Evolutionary conservation across 202 grass and related monocot species (phyloP).

Genomic region (Elaeis oleifera): DNA sequence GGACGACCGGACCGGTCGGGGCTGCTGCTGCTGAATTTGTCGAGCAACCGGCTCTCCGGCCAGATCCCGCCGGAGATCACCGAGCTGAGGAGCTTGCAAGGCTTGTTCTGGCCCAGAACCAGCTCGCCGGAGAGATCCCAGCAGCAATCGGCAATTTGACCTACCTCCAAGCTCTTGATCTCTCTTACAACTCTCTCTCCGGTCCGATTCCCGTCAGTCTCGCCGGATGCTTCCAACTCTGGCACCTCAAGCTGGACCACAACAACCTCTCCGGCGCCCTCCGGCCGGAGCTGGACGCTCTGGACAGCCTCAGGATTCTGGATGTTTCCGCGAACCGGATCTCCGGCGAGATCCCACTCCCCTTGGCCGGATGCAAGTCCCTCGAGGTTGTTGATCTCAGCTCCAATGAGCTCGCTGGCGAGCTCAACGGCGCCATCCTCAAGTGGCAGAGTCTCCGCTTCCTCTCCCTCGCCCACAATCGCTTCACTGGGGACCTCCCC

Average conservation of each 20-base stretch:
- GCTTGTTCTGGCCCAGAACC: conserved; percentile 58
- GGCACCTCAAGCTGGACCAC: conserved; percentile 57
- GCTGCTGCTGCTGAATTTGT: conserved; percentile 74
- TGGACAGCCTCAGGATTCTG: conserved; percentile 71
- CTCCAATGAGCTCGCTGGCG: conserved; percentile 57
- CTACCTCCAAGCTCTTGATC: conserved; percentile 82
- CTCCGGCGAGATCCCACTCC: conserved; percentile 79
- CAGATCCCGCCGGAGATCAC: conserved; percentile 58
- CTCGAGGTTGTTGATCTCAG: conserved; percentile 78
- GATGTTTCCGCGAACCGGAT: conserved; percentile 74
- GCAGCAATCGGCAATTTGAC: conserved; percentile 81
- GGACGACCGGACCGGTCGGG: conserved; percentile 48
- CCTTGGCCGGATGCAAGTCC: conserved; percentile 82
- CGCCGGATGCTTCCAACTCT: conserved; percentile 95
- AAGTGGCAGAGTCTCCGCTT: conserved; percentile 80
- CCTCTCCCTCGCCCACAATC: conserved; percentile 42
- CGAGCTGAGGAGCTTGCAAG: conserved; percentile 67
- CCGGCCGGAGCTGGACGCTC: conserved; percentile 80
- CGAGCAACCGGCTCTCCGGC: conserved; percentile 62
- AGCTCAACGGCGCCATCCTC: conserved; percentile 58
- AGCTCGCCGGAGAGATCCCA: conserved; percentile 65
- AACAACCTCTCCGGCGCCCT: conserved; percentile 69
- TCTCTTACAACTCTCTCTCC: conserved; percentile 66
- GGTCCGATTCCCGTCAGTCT: conserved; percentile 63
- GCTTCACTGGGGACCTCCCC: no score